Percentiles rank a stretch among this genome's conserved stretches.
phyloP scores from a whole-genome alignment of 192 early-diverging fungal species.

The Coemansia sp. region DNA sequence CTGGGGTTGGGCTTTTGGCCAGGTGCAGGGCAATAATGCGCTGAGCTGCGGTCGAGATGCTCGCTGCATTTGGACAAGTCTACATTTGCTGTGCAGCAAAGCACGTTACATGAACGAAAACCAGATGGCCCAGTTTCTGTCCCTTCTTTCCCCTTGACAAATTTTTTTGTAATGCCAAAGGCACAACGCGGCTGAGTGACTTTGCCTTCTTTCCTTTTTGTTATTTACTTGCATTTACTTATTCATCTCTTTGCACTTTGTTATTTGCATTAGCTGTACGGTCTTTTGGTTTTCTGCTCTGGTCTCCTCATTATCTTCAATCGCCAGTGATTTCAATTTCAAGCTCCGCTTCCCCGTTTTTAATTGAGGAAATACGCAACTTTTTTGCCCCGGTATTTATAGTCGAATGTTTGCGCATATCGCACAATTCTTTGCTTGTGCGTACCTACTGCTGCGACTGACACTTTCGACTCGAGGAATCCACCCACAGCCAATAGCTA shows the following conservation, averaged over 20 bases:
- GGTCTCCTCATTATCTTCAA: background rate
- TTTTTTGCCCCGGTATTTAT: background rate
- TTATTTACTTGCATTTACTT: conserved; percentile 3
- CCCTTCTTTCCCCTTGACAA: background rate
- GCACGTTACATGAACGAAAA: background rate
- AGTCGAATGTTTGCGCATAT: background rate
- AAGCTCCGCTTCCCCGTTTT: background rate
- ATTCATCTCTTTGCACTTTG: background rate
- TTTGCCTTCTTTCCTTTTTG: conserved; percentile 3
- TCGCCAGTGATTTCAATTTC: background rate
- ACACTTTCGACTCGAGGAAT: background rate
- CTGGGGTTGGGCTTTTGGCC: background rate
- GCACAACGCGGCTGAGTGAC: background rate
- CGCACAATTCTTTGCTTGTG: background rate
- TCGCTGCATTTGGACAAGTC: background rate
- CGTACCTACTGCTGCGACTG: background rate
- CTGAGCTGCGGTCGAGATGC: background rate
- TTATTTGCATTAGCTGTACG: background rate
- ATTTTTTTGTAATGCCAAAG: conserved; percentile 3
- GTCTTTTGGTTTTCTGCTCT: background rate
- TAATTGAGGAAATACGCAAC: background rate
- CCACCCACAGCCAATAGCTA: background rate
- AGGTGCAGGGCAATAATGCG: background rate
- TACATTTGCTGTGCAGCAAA: conserved; percentile 3
- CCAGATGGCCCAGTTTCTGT: background rate